Conservation (phyloP, 805 yeast genomes). For the Kodamaea lidongshanica region DNA sequence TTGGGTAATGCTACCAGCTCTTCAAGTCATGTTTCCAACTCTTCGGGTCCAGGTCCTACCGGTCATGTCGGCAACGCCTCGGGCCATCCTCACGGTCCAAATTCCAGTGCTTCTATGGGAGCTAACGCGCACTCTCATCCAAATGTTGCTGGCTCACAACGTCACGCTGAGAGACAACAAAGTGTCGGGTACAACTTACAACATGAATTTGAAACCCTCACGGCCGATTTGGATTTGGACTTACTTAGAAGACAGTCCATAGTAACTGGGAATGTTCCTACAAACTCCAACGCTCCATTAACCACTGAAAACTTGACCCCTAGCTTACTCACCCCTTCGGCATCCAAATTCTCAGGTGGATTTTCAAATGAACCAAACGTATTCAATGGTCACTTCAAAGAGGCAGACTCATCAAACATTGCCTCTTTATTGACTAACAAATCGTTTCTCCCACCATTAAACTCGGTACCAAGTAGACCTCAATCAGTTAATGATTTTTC, state of each 20-base stretch:
- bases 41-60: too few relatives aligned
- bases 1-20: too few relatives aligned
- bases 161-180: conserved; percentile 27
- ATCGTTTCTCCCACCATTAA: conserved; percentile 24
- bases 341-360: conserved; percentile 5
- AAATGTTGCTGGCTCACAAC: too few relatives aligned
- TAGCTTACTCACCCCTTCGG: conserved; percentile 7
- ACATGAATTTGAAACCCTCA: conserved; percentile 43
- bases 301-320: conserved; percentile 1
- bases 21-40: too few relatives aligned
- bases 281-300: conserved; percentile 1
- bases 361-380: conserved; percentile 4
- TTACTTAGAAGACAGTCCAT: conserved; percentile 17
- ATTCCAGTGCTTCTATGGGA: not conserved
- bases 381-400: too few relatives aligned
- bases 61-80: too few relatives aligned
- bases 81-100: not conserved
- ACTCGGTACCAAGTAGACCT: conserved; percentile 34
- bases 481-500: conserved; percentile 38
- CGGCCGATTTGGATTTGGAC: conserved; percentile 41
- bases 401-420: conserved; percentile 15
- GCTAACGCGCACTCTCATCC: too few relatives aligned
- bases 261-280: not conserved
- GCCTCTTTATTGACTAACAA: conserved; percentile 21
- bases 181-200: conserved; percentile 42